Evolutionary conservation across 441 rosid species (phyloP), one percentile per base, ranked within the genome.

Genomic region (Pelargonium citronellum): DNA sequence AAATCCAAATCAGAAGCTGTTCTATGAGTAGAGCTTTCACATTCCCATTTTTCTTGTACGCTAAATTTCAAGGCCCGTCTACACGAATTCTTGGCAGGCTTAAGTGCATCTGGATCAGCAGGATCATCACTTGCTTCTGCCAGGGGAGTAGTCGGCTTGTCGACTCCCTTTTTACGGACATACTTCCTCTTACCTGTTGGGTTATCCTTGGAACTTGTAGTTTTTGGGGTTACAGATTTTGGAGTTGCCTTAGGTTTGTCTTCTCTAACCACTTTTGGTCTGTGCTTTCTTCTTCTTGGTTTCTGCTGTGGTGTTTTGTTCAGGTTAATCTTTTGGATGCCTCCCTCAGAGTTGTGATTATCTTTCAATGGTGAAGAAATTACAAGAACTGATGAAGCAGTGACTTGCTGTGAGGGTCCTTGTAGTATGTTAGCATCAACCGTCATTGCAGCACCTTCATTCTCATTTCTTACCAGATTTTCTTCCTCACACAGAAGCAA

Each of bases 11-110:
- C 58, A 24, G 70, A 37, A 43, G 69, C 30, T 8, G 79, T 67
- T 69, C 47, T 67, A 53, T 73, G 69, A 64, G 60, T 53, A 71
- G 73, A 67, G 37, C 65, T 74, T 64, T 74, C 78, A 39, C 73
- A 66, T 51, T 5, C 49, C 8, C 44, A 70, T 66, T 72, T 77
- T 44, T 57, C 75, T 46, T 72, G 81, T 19, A 16, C 49, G 60
- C 79, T 83, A 58, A 86, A 88, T 68, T 82, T 79, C 68, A 88
- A 80, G 51, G 80, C 79, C 74, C 86, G 76, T 79, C 81, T 85
- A 76, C 89, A 85, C 7, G 79, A 39, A 72, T 75, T 86, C 81
- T 78, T 82, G 13, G 72, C 30, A 5, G 17, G 81, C 66, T 62
- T 75, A 39, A 71, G 65, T 66, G 73, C 65, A 73, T 72, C 74